Percentiles rank a stretch among this genome's conserved stretches.
Conservation (phyloP, 1,284 basidiomycete species). For the Exobasidium rhododendri region DNA sequence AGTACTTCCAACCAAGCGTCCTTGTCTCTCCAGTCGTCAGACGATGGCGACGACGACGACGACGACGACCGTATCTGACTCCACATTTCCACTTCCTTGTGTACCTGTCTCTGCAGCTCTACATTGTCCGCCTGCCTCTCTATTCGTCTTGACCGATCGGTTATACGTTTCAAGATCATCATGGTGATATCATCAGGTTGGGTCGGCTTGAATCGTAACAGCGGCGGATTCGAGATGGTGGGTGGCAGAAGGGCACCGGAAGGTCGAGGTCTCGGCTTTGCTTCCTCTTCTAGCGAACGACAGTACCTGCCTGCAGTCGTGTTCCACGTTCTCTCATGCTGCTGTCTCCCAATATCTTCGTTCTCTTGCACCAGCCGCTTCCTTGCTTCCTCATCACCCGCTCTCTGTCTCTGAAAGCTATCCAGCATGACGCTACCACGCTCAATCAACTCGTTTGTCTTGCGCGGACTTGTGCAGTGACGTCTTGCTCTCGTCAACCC, state of each 20-base stretch:
- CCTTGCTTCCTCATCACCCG: conserved; percentile 1
- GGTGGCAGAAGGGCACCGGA: conserved; percentile 47
- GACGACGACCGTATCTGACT: conserved; percentile 12
- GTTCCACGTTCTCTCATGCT: background rate
- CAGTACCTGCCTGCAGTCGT: background rate
- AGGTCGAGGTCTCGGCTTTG: conserved; percentile 29
- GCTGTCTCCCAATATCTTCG: background rate
- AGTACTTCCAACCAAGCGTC: background rate
- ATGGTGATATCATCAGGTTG: conserved; percentile 45
- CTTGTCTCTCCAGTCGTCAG: background rate
- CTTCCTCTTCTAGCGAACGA: conserved; percentile 18
- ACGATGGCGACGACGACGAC: background rate
- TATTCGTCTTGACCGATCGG: conserved; percentile 25
- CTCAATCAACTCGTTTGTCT: conserved; percentile 4
- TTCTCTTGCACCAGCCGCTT: background rate
- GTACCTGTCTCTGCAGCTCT: conserved; percentile 16
- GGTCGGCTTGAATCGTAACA: conserved; percentile 49
- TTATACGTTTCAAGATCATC: conserved; percentile 45
- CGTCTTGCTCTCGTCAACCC: conserved; percentile 1
- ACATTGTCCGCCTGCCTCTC: conserved; percentile 26
- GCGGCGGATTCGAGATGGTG: conserved; percentile 38
- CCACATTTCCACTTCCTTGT: background rate
- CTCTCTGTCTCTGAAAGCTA: background rate
- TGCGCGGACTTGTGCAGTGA: conserved; percentile 10
- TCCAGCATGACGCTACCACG: background rate